Conservation (phyloP, 2,329 filamentous ascomycete species). For the Fusarium sp. region DNA sequence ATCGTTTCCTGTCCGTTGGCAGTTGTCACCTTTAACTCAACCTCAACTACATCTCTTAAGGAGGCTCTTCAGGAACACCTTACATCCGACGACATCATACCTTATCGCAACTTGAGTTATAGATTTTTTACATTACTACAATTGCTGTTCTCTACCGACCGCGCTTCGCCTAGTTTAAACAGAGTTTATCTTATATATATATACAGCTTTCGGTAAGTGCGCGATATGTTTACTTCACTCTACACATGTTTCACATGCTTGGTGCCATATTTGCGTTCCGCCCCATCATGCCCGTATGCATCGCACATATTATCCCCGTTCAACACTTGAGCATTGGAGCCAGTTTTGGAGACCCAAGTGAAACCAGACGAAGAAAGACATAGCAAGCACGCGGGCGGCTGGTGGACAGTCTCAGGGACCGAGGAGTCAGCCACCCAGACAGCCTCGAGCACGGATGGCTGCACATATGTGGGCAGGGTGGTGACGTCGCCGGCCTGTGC, state of each 20-base stretch:
- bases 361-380: constrained; percentile 24
- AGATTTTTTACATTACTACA: constrained; percentile 14
- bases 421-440: constrained; percentile 32
- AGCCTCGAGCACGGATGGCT: constrained; percentile 25
- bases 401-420: constrained; percentile 32
- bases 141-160: constrained; percentile 1
- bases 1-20: constrained; percentile 27
- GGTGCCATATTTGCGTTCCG: constrained; percentile 13
- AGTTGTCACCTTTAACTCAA: constrained; percentile 32
- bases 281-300: constrained; percentile 6
- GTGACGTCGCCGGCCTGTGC: constrained; percentile 42
- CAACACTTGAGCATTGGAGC: constrained; percentile 2
- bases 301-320: constrained; percentile 7
- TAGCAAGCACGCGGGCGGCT: constrained; percentile 24
- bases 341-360: constrained; percentile 17
- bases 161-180: constrained; percentile 1
- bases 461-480: constrained; percentile 27
- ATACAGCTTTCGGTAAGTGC: constrained; percentile 32
- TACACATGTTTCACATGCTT: constrained; percentile 22
- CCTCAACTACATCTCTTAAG: constrained; percentile 9
- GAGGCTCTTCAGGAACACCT: constrained; percentile 23
- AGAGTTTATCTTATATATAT: constrained; percentile 3
- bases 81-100: constrained; percentile 3
- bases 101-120: constrained; percentile 12
- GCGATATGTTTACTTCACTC: constrained; percentile 33